These are phyloP conservation scores for Plectosphaerella plurivora DNA, from an alignment of 2,329 filamentous ascomycete species.

Conservation along the genomic window DNA sequence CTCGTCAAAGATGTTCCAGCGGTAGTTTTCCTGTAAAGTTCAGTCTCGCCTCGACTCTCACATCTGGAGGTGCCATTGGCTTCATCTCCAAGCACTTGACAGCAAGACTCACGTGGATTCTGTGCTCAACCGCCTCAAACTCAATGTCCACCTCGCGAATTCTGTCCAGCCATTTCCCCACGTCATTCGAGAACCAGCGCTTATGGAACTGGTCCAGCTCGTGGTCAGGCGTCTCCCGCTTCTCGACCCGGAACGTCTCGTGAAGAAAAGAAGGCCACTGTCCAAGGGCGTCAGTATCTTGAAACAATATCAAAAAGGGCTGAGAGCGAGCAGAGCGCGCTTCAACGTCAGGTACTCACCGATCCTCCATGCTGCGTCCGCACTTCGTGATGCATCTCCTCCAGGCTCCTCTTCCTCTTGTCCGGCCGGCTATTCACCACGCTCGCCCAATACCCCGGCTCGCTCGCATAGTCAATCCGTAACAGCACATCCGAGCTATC, in stretches of 20 bases:
- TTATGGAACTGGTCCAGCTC: constrained; percentile 9
- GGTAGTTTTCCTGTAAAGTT: background rate
- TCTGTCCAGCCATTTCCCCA: constrained; percentile 8
- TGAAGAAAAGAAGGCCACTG: background rate
- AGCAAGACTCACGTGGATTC: background rate
- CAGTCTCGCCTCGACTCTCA: background rate
- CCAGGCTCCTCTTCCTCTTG: background rate
- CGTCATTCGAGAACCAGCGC: constrained; percentile 10
- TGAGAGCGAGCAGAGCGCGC: too few species aligned
- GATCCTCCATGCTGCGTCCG: constrained; percentile 5
- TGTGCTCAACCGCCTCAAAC: constrained; percentile 3
- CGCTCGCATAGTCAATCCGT: background rate
- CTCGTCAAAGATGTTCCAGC: constrained; percentile 5
- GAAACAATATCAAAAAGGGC: background rate
- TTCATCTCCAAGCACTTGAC: too few species aligned
- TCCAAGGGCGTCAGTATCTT: background rate
- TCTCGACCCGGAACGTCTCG: constrained; percentile 5
- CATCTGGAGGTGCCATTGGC: too few species aligned
- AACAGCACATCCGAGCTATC: background rate
- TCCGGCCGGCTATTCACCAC: background rate
- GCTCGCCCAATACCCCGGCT: background rate
- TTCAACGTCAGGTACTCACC: background rate
- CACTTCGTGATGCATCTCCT: constrained; percentile 1
- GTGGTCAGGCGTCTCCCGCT: constrained; percentile 6
- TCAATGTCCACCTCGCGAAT: constrained; percentile 5